phyloP scores from a whole-genome alignment of 2,329 filamentous ascomycete species.

The Botrytis medusae region DNA sequence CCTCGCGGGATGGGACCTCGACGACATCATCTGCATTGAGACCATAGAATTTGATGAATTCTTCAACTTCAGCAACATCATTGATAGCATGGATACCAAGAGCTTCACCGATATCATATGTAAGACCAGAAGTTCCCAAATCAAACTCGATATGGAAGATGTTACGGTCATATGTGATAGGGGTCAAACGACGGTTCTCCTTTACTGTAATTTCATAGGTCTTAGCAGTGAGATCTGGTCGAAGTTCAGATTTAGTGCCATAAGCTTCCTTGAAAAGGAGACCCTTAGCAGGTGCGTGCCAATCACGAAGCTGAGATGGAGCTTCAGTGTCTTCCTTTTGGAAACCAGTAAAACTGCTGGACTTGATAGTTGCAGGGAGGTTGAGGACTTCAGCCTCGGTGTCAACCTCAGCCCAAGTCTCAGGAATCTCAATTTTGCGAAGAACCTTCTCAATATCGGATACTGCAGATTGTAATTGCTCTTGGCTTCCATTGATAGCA shows the following conservation, averaged over 20 bases:
- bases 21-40: constrained; percentile 80
- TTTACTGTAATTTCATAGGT: constrained; percentile 87
- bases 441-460: constrained; percentile 70
- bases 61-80: constrained; percentile 71
- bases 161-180: constrained; percentile 87
- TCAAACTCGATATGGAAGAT: constrained; percentile 99
- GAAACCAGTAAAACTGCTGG: constrained; percentile 81
- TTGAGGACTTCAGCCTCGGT: constrained; percentile 53
- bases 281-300: constrained; percentile 82
- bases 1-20: constrained; percentile 86
- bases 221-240: constrained; percentile 83
- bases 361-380: constrained; percentile 64
- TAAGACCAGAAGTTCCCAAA: constrained; percentile 84
- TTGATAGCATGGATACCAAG: constrained; percentile 97
- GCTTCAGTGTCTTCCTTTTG: constrained; percentile 72
- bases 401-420: constrained; percentile 74
- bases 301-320: constrained; percentile 67
- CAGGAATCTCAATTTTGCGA: constrained; percentile 71
- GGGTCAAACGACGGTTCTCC: constrained; percentile 93
- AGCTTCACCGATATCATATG: constrained; percentile 95
- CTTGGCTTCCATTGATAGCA: constrained; percentile 54
- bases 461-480: constrained; percentile 54
- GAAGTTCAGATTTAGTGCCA: constrained; percentile 68
- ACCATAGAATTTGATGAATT: constrained; percentile 89
- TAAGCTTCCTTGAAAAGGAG: constrained; percentile 95